Evolutionary conservation across 2,329 filamentous ascomycete genomes (phyloP).

Genomic region (Colletotrichum sidae): DNA sequence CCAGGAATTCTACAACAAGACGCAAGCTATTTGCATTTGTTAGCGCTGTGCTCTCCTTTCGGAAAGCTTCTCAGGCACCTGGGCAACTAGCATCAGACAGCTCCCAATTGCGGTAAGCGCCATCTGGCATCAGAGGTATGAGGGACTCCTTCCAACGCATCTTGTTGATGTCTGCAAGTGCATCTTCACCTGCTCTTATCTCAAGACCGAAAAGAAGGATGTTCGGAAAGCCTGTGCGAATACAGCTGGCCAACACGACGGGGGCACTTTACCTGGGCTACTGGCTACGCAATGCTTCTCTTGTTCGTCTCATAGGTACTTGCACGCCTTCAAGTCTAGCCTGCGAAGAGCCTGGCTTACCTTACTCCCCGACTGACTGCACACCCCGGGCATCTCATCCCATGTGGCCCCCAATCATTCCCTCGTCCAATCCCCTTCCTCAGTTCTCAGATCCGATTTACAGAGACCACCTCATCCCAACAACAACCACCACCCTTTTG

Average conservation of each 20-base stretch:
- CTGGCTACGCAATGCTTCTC: too few species aligned
- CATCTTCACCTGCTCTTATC: conserved; percentile 8
- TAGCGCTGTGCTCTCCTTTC: conserved; percentile 1
- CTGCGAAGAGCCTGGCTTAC: background rate
- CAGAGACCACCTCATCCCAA: conserved; percentile 30
- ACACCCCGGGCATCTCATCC: conserved; percentile 23
- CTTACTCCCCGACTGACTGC: background rate
- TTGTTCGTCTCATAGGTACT: too few species aligned
- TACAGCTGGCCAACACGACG: too few species aligned
- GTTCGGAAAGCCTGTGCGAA: too few species aligned
- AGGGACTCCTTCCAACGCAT: conserved; percentile 7
- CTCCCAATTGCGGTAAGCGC: conserved; percentile 11
- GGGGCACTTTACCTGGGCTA: too few species aligned
- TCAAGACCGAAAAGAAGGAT: background rate
- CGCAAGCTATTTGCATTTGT: conserved; percentile 18
- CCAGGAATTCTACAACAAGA: conserved; percentile 13
- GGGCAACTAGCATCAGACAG: conserved; percentile 9
- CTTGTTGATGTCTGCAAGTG: background rate
- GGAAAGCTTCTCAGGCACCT: conserved; percentile 4
- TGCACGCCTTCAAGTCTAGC: background rate
- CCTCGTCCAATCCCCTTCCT: conserved; percentile 22
- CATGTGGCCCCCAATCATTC: conserved; percentile 17
- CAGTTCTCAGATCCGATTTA: conserved; percentile 17
- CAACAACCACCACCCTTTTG: background rate
- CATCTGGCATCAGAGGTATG: background rate